A percentile compares a stretch with the other conserved stretches of the same genome.
These are phyloP conservation scores for Candida mesenterica DNA, from an alignment of 1,139 yeast genomes.

Conservation along the genomic window DNA sequence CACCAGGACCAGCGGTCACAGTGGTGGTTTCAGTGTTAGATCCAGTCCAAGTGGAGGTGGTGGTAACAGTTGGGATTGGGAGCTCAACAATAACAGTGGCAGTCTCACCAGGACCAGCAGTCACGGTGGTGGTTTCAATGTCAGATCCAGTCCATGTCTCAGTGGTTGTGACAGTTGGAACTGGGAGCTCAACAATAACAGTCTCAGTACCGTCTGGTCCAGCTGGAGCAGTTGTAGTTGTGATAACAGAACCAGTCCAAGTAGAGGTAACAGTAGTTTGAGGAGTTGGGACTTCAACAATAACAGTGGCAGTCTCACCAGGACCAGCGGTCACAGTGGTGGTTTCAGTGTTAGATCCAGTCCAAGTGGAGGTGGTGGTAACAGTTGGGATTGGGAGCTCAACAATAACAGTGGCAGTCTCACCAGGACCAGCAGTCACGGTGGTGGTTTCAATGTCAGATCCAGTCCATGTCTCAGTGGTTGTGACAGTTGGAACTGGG, in stretches of 20 bases:
- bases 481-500: constrained; percentile 11
- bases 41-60: constrained; percentile 3
- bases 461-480: constrained; percentile 14
- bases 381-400: constrained; percentile 11
- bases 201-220: constrained; percentile 15
- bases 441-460: constrained; percentile 3
- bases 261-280: constrained; percentile 9
- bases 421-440: constrained; percentile 1
- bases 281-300: constrained; percentile 17
- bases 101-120: constrained; percentile 5
- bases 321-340: constrained; percentile 8
- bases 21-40: constrained; percentile 1
- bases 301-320: constrained; percentile 17
- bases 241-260: constrained; percentile 6
- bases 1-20: constrained; percentile 2
- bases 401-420: constrained; percentile 6
- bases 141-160: constrained; percentile 13
- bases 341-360: constrained; percentile 5
- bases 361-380: constrained; percentile 7
- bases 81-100: constrained; percentile 3
- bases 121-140: constrained; percentile 11
- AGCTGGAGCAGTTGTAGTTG: constrained; percentile 9
- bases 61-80: constrained; percentile 1
- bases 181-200: constrained; percentile 20
- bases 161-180: constrained; percentile 11